A percentile compares a stretch with the other conserved stretches of the same genome.
These are phyloP conservation scores for Corylus heterophylla DNA, from an alignment of 306 rosid genomes.

Conservation along the genomic window DNA sequence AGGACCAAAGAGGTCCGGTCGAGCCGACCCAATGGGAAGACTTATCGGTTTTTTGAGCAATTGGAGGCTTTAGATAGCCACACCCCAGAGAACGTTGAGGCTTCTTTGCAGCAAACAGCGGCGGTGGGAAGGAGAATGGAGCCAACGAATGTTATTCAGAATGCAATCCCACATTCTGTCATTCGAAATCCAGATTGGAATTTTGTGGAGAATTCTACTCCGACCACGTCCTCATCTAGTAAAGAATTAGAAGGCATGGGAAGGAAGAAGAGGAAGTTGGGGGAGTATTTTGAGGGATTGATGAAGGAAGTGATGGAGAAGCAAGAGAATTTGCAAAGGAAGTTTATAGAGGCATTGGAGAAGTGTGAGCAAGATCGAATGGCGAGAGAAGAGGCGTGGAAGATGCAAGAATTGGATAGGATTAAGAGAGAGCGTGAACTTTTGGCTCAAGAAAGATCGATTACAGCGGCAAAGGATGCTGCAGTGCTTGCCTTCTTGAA, in stretches of 20 bases:
- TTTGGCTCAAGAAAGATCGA: constrained; percentile 69
- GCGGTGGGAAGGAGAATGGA: constrained; percentile 4
- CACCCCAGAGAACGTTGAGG: constrained; percentile 15
- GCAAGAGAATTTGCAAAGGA: constrained; percentile 68
- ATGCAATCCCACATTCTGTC: constrained; percentile 58
- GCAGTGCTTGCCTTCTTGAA: constrained; percentile 64
- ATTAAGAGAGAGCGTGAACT: constrained; percentile 57
- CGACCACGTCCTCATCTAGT: constrained; percentile 43
- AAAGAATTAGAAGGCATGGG: constrained; percentile 40
- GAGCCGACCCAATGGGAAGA: constrained; percentile 47
- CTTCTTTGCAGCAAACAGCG: constrained; percentile 20
- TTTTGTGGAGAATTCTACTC: constrained; percentile 34
- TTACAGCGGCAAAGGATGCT: constrained; percentile 76
- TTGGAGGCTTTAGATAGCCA: constrained; percentile 60
- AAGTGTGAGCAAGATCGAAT: constrained; percentile 67
- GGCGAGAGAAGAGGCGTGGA: constrained; percentile 77
- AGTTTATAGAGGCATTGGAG: constrained; percentile 63
- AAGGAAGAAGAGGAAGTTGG: constrained; percentile 53
- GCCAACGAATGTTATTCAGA: constrained; percentile 34
- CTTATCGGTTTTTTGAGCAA: constrained; percentile 70
- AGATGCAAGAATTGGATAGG: constrained; percentile 59
- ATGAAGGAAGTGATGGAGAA: constrained; percentile 69
- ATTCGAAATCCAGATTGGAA: constrained; percentile 33
- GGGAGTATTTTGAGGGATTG: constrained; percentile 50
- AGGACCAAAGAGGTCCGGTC: constrained; percentile 63